These are phyloP conservation scores for Phaeolepiota aurea DNA, from an alignment of 768 basidiomycete species.

Conservation along the genomic window DNA sequence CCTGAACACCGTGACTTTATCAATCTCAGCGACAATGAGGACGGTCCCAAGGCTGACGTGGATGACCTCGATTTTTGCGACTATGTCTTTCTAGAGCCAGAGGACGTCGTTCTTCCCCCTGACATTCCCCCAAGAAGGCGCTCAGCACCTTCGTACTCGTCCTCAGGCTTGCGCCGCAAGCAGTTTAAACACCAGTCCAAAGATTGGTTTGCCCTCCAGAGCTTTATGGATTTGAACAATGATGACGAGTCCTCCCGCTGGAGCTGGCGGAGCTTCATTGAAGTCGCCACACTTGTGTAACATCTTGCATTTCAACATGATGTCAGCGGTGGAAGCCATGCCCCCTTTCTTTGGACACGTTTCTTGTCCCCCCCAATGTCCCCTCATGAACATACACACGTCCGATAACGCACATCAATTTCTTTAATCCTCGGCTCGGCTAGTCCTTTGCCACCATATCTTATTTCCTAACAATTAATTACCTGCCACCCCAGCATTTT, in stretches of 20 bases:
- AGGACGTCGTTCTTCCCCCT: constrained; percentile 27
- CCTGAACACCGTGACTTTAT: constrained; percentile 41
- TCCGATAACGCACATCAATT: too few relatives aligned
- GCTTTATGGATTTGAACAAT: constrained; percentile 53
- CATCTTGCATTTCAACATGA: neutral
- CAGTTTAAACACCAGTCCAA: constrained; percentile 12
- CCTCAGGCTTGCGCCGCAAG: constrained; percentile 8
- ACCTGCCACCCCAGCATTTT: too few relatives aligned
- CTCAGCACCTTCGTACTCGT: constrained; percentile 6
- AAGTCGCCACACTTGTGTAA: constrained; percentile 27
- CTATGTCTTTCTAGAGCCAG: constrained; percentile 20
- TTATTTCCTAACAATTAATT: too few relatives aligned
- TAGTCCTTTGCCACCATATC: too few relatives aligned
- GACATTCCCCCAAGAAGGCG: constrained; percentile 7
- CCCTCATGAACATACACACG: too few relatives aligned
- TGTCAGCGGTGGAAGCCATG: neutral
- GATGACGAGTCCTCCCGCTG: constrained; percentile 37
- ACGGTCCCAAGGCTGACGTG: constrained; percentile 36
- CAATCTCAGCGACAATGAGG: constrained; percentile 61
- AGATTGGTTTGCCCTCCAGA: constrained; percentile 52
- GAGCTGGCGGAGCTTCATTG: constrained; percentile 59
- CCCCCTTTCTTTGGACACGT: too few relatives aligned
- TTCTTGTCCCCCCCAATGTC: too few relatives aligned
- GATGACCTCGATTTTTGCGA: constrained; percentile 21
- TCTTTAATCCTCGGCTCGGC: too few relatives aligned